Evolutionary conservation across 176 grass and related monocot genomes (phyloP).

Genomic region (Dactylis glomerata): DNA sequence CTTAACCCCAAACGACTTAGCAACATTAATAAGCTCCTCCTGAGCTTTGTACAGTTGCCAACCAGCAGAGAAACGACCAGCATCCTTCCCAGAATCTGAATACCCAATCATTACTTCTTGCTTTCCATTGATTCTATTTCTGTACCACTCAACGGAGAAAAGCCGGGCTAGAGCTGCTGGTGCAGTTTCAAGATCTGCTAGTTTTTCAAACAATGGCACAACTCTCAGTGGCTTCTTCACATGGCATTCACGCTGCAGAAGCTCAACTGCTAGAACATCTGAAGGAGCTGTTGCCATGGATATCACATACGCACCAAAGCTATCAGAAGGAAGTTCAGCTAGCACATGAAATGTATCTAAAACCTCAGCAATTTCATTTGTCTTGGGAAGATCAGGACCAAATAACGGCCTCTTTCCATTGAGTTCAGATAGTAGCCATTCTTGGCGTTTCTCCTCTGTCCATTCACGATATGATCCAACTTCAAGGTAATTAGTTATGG

Average conservation of each 20-base stretch:
- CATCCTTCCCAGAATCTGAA: slow-evolving; percentile 98
- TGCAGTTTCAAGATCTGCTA: slow-evolving; percentile 76
- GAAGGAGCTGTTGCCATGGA: slow-evolving; percentile 93
- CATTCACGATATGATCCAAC: slow-evolving; percentile 89
- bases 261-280: slow-evolving; percentile 94
- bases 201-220: slow-evolving; percentile 92
- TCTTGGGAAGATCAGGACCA: slow-evolving; percentile 73
- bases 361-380: slow-evolving; percentile 86
- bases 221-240: slow-evolving; percentile 82
- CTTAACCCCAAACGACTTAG: slow-evolving; percentile 72
- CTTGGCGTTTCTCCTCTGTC: slow-evolving; percentile 85
- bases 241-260: slow-evolving; percentile 86
- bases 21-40: slow-evolving; percentile 84
- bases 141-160: slow-evolving; percentile 92
- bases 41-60: slow-evolving; percentile 94
- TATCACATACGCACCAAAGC: slow-evolving; percentile 93
- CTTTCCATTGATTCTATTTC: slow-evolving; percentile 76
- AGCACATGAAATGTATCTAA: slow-evolving; percentile 84
- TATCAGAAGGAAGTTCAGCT: slow-evolving; percentile 85
- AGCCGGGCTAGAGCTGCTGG: slow-evolving; percentile 73
- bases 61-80: slow-evolving; percentile 79
- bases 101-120: slow-evolving; percentile 99
- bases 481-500: slow-evolving; percentile 65
- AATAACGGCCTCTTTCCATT: slow-evolving; percentile 86
- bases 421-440: slow-evolving; percentile 88